Evolutionary conservation across 148 eudicot genomes (phyloP).

Genomic region (Silene latifolia): DNA sequence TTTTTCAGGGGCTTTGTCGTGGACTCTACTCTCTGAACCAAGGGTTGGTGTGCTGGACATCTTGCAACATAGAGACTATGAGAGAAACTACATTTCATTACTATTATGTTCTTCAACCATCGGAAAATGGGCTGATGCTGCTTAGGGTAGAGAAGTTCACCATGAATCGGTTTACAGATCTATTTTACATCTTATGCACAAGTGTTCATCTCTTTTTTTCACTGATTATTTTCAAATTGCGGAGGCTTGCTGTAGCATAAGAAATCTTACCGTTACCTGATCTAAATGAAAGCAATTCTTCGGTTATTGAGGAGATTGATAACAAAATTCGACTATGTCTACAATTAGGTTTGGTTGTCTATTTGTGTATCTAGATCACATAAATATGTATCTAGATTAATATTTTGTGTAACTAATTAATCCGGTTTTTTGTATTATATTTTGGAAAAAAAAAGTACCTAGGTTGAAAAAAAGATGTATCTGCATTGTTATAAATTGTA

Average conservation of each 20-base stretch:
- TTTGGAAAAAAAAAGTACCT: too few species aligned
- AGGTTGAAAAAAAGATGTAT: too few species aligned
- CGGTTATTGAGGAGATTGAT: slow-evolving; percentile 41
- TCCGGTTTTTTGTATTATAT: too few species aligned
- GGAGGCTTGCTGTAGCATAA: slow-evolving; percentile 77
- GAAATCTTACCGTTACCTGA: slow-evolving; percentile 61
- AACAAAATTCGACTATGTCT: slow-evolving; percentile 47
- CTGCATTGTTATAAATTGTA: too few species aligned
- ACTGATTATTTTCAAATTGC: slow-evolving; percentile 35
- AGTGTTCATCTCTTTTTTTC: not conserved
- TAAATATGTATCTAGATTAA: too few species aligned
- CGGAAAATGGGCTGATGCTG: slow-evolving; percentile 69
- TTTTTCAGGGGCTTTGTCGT: slow-evolving; percentile 64
- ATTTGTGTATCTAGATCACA: too few species aligned
- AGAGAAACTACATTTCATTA: slow-evolving; percentile 52
- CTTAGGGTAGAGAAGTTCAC: slow-evolving; percentile 47
- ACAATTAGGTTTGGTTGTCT: too few species aligned
- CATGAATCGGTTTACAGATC: slow-evolving; percentile 7
- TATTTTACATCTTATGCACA: slow-evolving; percentile 9
- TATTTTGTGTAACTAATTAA: too few species aligned
- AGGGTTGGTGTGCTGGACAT: slow-evolving; percentile 75
- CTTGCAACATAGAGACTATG: slow-evolving; percentile 60
- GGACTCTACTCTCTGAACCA: slow-evolving; percentile 61
- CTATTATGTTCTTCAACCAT: slow-evolving; percentile 76
- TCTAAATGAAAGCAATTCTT: slow-evolving; percentile 34